Evolutionary conservation across 2,329 filamentous ascomycete genomes (phyloP).

Genomic region (Cordyceps cateniannulata): DNA sequence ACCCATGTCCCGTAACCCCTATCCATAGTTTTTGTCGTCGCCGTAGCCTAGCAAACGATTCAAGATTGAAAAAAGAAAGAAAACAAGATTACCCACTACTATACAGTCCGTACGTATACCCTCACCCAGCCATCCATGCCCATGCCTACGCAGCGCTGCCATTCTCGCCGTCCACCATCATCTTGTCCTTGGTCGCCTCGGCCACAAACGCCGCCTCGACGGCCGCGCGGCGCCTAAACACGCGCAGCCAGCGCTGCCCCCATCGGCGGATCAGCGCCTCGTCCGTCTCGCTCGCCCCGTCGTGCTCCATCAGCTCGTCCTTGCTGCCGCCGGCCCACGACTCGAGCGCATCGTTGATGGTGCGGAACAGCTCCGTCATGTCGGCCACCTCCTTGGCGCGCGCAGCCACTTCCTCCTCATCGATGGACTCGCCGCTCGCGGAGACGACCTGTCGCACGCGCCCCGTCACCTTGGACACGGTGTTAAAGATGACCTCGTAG

Average conservation of each 20-base stretch:
- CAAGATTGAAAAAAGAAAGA: too few relatives aligned
- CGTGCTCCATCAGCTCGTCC: conserved; percentile 67
- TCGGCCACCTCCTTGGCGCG: conserved; percentile 62
- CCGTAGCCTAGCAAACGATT: too few relatives aligned
- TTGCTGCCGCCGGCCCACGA: conserved; percentile 67
- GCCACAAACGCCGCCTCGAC: conserved; percentile 69
- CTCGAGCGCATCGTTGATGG: conserved; percentile 71
- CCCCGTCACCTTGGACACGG: conserved; percentile 82
- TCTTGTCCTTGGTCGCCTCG: conserved; percentile 7
- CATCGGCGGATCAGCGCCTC: conserved; percentile 67
- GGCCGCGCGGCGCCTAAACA: conserved; percentile 73
- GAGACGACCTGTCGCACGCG: conserved; percentile 75
- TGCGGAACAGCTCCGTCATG: conserved; percentile 73
- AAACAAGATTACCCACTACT: too few relatives aligned
- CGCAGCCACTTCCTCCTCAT: conserved; percentile 44
- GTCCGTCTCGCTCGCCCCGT: conserved; percentile 50
- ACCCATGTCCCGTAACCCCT: too few relatives aligned
- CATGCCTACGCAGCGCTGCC: background rate
- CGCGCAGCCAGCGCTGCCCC: conserved; percentile 80
- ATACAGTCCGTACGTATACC: too few relatives aligned
- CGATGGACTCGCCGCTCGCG: conserved; percentile 46
- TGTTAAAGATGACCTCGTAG: conserved; percentile 85
- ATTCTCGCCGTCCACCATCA: conserved; percentile 9
- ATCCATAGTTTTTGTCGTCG: too few relatives aligned
- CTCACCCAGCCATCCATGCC: too few relatives aligned